phyloP scores from a whole-genome alignment of 1,284 basidiomycete species.

The Ceratobasidium sp. region DNA sequence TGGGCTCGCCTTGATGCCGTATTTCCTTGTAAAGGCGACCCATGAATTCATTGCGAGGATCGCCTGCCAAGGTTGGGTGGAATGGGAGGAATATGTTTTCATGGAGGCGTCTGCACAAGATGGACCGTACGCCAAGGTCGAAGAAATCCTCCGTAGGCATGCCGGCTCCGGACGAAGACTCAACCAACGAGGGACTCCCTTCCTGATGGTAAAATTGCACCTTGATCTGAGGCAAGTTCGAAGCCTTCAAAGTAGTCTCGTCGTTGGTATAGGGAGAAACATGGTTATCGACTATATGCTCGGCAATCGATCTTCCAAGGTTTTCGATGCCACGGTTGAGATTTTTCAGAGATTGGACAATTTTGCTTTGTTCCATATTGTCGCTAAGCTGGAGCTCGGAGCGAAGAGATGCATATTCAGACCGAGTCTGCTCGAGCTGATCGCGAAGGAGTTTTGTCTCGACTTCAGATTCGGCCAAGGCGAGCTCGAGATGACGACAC shows the following conservation, averaged over 20 bases:
- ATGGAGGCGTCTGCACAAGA: conserved; percentile 17
- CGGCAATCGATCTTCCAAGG: conserved; percentile 1
- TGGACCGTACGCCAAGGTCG: conserved; percentile 8
- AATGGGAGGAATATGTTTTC: conserved; percentile 30
- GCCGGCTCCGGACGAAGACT: conserved; percentile 8
- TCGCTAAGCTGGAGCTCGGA: conserved; percentile 27
- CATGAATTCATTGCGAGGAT: neutral
- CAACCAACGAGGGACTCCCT: conserved; percentile 18
- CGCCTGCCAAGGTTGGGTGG: conserved; percentile 1
- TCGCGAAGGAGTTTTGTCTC: neutral
- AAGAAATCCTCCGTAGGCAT: conserved; percentile 34
- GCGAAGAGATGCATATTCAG: conserved; percentile 20
- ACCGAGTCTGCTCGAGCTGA: conserved; percentile 7
- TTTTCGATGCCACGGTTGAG: conserved; percentile 23
- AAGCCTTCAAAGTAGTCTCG: conserved; percentile 1
- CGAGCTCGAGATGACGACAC: neutral
- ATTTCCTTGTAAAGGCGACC: neutral
- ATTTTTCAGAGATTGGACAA: conserved; percentile 8
- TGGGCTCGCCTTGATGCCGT: conserved; percentile 2
- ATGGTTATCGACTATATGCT: conserved; percentile 14
- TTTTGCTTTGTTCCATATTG: conserved; percentile 19
- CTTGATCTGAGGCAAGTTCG: neutral
- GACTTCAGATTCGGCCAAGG: conserved; percentile 3
- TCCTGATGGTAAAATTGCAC: conserved; percentile 17
- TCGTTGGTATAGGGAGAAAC: neutral